phyloP scores from a whole-genome alignment of 2,329 filamentous ascomycete species.

The Trichoderma sp. region DNA sequence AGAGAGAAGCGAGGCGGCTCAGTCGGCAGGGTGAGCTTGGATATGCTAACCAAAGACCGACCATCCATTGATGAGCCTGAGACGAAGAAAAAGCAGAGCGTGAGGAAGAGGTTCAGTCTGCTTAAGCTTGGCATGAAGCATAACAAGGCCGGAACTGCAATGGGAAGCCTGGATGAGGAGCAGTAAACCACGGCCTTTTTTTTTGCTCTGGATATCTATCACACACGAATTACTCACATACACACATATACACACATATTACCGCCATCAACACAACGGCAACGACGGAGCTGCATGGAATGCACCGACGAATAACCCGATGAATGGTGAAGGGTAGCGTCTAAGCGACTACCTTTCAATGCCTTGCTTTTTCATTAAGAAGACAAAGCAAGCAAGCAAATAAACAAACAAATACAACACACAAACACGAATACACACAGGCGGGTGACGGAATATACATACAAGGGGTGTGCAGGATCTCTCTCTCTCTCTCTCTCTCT shows the following conservation, averaged over 20 bases:
- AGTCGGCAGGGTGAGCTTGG: slow-evolving; percentile 30
- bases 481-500: not conserved
- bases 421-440: not conserved
- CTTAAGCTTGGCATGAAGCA: slow-evolving; percentile 71
- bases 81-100: slow-evolving; percentile 54
- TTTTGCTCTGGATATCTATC: not conserved
- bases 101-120: slow-evolving; percentile 76
- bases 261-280: not conserved
- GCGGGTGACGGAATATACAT: not conserved
- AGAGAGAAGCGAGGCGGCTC: slow-evolving; percentile 25
- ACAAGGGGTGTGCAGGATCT: slow-evolving; percentile 10
- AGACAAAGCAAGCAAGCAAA: not conserved
- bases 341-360: not conserved
- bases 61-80: slow-evolving; percentile 31
- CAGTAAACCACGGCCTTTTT: slow-evolving; percentile 30
- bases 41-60: slow-evolving; percentile 27
- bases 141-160: slow-evolving; percentile 51
- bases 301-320: not conserved
- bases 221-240: not conserved
- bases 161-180: slow-evolving; percentile 57
- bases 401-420: not conserved
- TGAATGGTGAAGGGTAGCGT: not conserved
- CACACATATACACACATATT: not conserved
- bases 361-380: not conserved
- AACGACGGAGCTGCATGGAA: not conserved